A percentile compares a stretch with the other conserved stretches of the same genome.
Evolutionary conservation across 1,284 basidiomycete genomes (phyloP).

Genomic region (Melampsora larici-populina): DNA sequence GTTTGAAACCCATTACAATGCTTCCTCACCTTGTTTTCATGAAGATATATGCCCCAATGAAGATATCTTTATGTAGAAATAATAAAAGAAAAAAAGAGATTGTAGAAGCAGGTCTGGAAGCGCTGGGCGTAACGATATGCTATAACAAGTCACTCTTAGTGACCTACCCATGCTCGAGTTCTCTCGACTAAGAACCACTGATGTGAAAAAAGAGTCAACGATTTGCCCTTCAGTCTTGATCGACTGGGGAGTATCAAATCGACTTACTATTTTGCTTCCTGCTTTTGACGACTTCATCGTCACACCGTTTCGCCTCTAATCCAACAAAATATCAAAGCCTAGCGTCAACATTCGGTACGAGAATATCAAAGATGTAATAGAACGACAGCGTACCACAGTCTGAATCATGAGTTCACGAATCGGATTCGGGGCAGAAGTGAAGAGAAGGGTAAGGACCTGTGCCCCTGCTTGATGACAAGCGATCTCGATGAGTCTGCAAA

Average conservation of each 20-base stretch:
- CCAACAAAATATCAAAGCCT: background rate
- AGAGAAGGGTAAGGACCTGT: slow-evolving; percentile 42
- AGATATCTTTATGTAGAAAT: background rate
- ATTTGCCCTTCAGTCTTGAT: background rate
- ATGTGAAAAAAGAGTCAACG: background rate
- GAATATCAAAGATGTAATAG: background rate
- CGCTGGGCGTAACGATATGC: background rate
- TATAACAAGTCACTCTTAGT: slow-evolving; percentile 2
- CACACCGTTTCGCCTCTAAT: slow-evolving; percentile 38
- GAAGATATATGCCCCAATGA: background rate
- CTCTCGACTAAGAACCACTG: slow-evolving; percentile 44
- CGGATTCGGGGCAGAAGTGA: slow-evolving; percentile 42
- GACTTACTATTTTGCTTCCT: slow-evolving; percentile 41
- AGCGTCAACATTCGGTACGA: background rate
- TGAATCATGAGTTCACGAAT: slow-evolving; percentile 44
- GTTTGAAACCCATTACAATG: background rate
- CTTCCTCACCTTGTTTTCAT: background rate
- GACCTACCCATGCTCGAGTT: slow-evolving; percentile 42
- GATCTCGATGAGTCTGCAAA: slow-evolving; percentile 42
- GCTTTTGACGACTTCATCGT: slow-evolving; percentile 44
- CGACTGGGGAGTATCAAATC: background rate
- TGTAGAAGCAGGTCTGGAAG: background rate
- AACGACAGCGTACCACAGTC: slow-evolving; percentile 32
- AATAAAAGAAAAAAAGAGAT: background rate
- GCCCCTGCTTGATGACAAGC: slow-evolving; percentile 44